phyloP scores from a whole-genome alignment of 768 basidiomycete species.

The Podaxis sp. region DNA sequence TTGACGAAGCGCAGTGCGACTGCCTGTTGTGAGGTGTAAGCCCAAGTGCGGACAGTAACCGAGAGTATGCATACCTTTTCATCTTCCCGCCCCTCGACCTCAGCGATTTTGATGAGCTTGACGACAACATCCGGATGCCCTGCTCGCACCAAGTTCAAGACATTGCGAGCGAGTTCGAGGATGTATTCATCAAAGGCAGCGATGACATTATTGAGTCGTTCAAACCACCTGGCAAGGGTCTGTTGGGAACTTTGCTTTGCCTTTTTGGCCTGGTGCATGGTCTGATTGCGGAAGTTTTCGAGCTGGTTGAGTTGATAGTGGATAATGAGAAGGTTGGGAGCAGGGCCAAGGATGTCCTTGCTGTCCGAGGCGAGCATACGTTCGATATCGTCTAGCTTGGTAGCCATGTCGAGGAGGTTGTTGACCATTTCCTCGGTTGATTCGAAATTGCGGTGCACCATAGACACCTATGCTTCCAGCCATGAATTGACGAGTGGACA shows the following conservation, averaged over 20 bases:
- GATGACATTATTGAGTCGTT: conserved; percentile 78
- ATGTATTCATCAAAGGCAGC: conserved; percentile 85
- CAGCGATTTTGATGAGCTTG: conserved; percentile 88
- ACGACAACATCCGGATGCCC: conserved; percentile 88
- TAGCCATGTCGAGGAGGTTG: conserved; percentile 90
- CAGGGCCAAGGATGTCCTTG: conserved; percentile 78
- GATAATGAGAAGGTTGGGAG: conserved; percentile 84
- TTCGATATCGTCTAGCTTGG: conserved; percentile 76
- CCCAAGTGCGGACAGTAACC: conserved; percentile 3
- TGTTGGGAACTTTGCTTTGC: conserved; percentile 63
- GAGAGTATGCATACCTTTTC: conserved; percentile 65
- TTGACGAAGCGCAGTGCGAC: conserved; percentile 93
- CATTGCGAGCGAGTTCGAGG: conserved; percentile 68
- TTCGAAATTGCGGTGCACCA: conserved; percentile 93
- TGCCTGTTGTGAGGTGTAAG: conserved; percentile 48
- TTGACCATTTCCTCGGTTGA: conserved; percentile 95
- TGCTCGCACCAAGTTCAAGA: conserved; percentile 75
- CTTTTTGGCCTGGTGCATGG: conserved; percentile 90
- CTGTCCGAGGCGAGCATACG: conserved; percentile 74
- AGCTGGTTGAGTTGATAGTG: conserved; percentile 92
- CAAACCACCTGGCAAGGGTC: conserved; percentile 79
- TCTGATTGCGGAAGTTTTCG: conserved; percentile 91
- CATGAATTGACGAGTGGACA: conserved; percentile 5
- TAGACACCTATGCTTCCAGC: conserved; percentile 68
- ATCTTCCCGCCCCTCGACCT: conserved; percentile 90